These are phyloP conservation scores for Laetiporus sulphureus DNA, from an alignment of 1,284 basidiomycete species.

Conservation along the genomic window DNA sequence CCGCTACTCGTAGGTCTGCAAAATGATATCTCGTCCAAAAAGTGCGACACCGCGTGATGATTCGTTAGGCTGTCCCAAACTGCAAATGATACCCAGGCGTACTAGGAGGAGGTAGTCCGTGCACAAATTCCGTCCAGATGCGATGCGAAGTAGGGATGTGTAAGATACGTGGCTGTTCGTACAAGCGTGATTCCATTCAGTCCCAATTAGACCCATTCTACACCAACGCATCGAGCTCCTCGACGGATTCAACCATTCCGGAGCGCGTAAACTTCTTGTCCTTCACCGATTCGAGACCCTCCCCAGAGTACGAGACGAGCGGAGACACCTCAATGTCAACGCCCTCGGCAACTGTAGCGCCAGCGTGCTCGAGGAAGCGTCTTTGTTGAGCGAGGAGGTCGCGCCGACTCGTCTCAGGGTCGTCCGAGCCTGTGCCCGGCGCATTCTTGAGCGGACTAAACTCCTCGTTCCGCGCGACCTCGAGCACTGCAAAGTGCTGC, in stretches of 20 bases:
- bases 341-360: constrained; percentile 63
- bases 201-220: constrained; percentile 13
- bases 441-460: constrained; percentile 99
- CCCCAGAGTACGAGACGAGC: constrained; percentile 84
- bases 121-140: too few species aligned
- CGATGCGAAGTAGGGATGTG: too few species aligned
- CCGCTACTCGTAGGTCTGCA: too few species aligned
- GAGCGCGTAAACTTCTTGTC: constrained; percentile 73
- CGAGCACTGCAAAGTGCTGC: constrained; percentile 78
- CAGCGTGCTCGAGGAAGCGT: constrained; percentile 77
- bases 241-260: constrained; percentile 39
- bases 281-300: constrained; percentile 77
- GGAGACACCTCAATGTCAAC: constrained; percentile 92
- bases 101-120: too few species aligned
- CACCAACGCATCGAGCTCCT: constrained; percentile 44
- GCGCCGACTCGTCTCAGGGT: constrained; percentile 83
- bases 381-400: constrained; percentile 91
- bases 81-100: too few species aligned
- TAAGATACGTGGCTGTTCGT: too few species aligned
- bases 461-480: constrained; percentile 85
- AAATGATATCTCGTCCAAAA: too few species aligned
- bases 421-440: constrained; percentile 89
- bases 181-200: too few species aligned
- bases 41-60: too few species aligned
- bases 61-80: too few species aligned